Evolutionary conservation across 169 alveolate genomes (phyloP).

Genomic region (Ichthyophthirius multifiliis): DNA sequence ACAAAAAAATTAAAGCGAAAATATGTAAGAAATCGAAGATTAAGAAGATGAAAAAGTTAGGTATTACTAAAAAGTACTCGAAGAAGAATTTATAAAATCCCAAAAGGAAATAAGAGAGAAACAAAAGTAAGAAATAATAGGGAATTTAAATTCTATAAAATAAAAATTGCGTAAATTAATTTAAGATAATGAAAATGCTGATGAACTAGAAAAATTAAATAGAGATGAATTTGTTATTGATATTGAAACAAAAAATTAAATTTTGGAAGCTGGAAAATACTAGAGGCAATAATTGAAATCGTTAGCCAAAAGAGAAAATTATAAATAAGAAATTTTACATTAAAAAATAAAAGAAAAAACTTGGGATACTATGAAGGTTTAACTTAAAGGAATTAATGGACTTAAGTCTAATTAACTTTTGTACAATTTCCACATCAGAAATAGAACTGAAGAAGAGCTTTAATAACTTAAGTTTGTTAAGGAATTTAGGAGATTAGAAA

Average conservation of each 20-base stretch:
- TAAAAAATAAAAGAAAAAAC: constrained; percentile 74
- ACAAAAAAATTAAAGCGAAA: constrained; percentile 20
- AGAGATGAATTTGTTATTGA: constrained; percentile 87
- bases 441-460: constrained; percentile 58
- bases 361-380: constrained; percentile 78
- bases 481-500: constrained; percentile 46
- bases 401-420: constrained; percentile 62
- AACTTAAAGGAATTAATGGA: constrained; percentile 62
- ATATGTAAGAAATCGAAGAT: constrained; percentile 38
- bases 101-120: constrained; percentile 54
- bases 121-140: constrained; percentile 57
- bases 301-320: constrained; percentile 67
- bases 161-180: constrained; percentile 64
- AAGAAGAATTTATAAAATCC: constrained; percentile 37
- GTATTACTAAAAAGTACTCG: constrained; percentile 47
- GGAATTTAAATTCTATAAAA: constrained; percentile 55
- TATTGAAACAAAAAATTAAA: constrained; percentile 60
- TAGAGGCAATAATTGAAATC: constrained; percentile 65
- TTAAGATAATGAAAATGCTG: constrained; percentile 73
- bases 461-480: constrained; percentile 10
- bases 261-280: constrained; percentile 64
- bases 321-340: constrained; percentile 68
- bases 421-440: constrained; percentile 74
- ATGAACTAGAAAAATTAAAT: constrained; percentile 78
- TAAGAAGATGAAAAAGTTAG: constrained; percentile 43